phyloP scores from a whole-genome alignment of 192 early-diverging fungal genomes.

The Coemansia furcata region DNA sequence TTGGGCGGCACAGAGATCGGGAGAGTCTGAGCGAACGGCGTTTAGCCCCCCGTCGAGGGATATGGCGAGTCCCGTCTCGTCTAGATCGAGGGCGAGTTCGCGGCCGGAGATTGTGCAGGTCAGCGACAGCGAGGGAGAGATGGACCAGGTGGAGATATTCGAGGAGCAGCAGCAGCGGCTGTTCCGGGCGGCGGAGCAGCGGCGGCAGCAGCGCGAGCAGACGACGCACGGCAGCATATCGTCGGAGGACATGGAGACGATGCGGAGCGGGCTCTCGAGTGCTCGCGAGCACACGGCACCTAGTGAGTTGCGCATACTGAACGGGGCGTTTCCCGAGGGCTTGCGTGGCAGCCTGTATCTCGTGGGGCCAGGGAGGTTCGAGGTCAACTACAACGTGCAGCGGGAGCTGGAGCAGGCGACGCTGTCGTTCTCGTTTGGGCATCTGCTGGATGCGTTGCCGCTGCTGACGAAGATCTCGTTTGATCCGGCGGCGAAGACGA shows the following conservation, averaged over 20 bases:
- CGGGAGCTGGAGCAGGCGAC: conserved; percentile 66
- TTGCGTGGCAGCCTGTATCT: conserved; percentile 65
- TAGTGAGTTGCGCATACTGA: conserved; percentile 49
- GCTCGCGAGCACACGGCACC: conserved; percentile 50
- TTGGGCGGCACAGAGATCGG: conserved; percentile 13
- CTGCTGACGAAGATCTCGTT: conserved; percentile 68
- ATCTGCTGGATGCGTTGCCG: conserved; percentile 74
- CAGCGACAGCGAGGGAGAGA: conserved; percentile 8
- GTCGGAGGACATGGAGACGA: conserved; percentile 33
- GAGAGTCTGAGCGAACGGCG: conserved; percentile 27
- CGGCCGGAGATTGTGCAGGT: conserved; percentile 21
- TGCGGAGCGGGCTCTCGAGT: conserved; percentile 58
- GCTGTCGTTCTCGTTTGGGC: conserved; percentile 63
- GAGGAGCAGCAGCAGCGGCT: conserved; percentile 38
- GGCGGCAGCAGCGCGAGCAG: conserved; percentile 37
- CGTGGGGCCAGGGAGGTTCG: conserved; percentile 66
- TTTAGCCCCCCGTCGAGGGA: conserved; percentile 2
- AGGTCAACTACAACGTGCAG: conserved; percentile 62
- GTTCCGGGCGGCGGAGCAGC: conserved; percentile 33
- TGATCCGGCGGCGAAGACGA: conserved; percentile 54
- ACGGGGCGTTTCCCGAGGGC: conserved; percentile 64
- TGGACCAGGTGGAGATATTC: conserved; percentile 17
- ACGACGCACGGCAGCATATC: conserved; percentile 27
- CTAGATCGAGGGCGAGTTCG: background rate
- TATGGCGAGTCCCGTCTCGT: conserved; percentile 10